A percentile compares a stretch with the other conserved stretches of the same genome.
Conservation (phyloP, 495 filamentous ascomycete species). For the Aspergillus nanangensis region DNA sequence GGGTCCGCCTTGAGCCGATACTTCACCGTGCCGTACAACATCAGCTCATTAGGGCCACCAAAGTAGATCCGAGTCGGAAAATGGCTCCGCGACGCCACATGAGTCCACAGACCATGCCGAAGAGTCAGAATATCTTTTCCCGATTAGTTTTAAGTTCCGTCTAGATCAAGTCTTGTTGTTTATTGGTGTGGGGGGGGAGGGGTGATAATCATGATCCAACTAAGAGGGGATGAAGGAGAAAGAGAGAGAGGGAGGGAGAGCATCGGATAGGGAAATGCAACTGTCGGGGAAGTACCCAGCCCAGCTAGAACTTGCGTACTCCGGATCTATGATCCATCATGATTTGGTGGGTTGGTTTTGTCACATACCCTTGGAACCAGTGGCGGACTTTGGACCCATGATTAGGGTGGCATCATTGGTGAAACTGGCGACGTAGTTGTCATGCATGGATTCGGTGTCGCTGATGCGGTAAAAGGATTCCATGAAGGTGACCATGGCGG, state of each 20-base stretch:
- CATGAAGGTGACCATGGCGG: slow-evolving; percentile 44
- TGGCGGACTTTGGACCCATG: slow-evolving; percentile 49
- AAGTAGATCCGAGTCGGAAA: slow-evolving; percentile 48
- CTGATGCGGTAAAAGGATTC: slow-evolving; percentile 54
- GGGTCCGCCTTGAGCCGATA: slow-evolving; percentile 50
- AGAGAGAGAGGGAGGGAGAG: neutral
- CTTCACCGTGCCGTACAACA: slow-evolving; percentile 56
- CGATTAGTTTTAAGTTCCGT: too few species aligned
- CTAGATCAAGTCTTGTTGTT: too few species aligned
- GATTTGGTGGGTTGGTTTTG: too few species aligned
- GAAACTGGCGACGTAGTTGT: slow-evolving; percentile 51
- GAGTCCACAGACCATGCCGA: slow-evolving; percentile 53
- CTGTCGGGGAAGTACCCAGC: too few species aligned
- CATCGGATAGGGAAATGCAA: neutral
- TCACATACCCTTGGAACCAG: slow-evolving; percentile 46
- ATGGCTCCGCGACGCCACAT: slow-evolving; percentile 49
- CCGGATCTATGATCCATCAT: too few species aligned
- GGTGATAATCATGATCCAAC: too few species aligned
- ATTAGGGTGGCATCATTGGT: slow-evolving; percentile 52
- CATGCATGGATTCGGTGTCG: slow-evolving; percentile 52
- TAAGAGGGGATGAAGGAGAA: neutral
- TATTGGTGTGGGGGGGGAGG: too few species aligned
- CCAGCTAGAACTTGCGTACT: too few species aligned
- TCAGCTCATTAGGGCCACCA: slow-evolving; percentile 49
- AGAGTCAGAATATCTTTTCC: slow-evolving; percentile 49